Percentiles rank a stretch among this genome's conserved stretches.
phyloP scores from a whole-genome alignment of 768 basidiomycete species.

The Termitomyces sp. region DNA sequence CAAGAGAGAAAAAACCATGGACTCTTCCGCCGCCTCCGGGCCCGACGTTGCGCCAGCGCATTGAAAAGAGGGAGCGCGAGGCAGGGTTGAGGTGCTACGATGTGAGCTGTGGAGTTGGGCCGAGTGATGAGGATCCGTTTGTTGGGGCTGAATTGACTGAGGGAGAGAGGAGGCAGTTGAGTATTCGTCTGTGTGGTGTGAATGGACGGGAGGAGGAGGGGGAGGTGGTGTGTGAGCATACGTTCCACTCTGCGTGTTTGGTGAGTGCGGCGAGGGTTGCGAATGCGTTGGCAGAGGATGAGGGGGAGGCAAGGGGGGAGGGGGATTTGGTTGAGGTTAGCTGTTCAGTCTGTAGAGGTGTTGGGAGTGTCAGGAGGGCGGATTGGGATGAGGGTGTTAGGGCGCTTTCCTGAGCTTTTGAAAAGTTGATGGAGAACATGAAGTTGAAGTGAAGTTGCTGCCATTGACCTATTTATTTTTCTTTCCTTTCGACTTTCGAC shows the following conservation, averaged over 20 bases:
- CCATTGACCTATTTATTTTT: background rate
- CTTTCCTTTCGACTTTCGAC: background rate
- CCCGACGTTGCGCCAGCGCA: constrained; percentile 61
- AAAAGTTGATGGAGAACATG: background rate
- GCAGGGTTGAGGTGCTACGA: constrained; percentile 69
- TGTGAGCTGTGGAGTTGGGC: constrained; percentile 68
- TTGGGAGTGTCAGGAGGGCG: constrained; percentile 49
- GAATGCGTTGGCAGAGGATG: constrained; percentile 49
- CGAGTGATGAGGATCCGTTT: constrained; percentile 65
- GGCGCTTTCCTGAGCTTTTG: constrained; percentile 13
- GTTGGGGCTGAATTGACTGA: constrained; percentile 25
- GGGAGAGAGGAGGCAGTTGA: constrained; percentile 29
- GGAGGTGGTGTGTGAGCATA: constrained; percentile 49
- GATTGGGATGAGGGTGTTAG: constrained; percentile 54
- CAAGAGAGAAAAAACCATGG: constrained; percentile 43
- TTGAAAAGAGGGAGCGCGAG: constrained; percentile 70
- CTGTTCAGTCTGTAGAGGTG: constrained; percentile 65
- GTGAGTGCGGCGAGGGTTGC: constrained; percentile 57
- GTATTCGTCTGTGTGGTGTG: constrained; percentile 23
- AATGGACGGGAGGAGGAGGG: constrained; percentile 5
- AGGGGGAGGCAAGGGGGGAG: constrained; percentile 25
- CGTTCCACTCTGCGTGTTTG: constrained; percentile 68
- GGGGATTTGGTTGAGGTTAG: constrained; percentile 52
- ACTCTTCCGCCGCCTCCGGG: constrained; percentile 59
- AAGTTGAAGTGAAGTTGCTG: background rate